Conservation (phyloP, 352 stramenopile genomes). For the Globisporangium viniferum region DNA sequence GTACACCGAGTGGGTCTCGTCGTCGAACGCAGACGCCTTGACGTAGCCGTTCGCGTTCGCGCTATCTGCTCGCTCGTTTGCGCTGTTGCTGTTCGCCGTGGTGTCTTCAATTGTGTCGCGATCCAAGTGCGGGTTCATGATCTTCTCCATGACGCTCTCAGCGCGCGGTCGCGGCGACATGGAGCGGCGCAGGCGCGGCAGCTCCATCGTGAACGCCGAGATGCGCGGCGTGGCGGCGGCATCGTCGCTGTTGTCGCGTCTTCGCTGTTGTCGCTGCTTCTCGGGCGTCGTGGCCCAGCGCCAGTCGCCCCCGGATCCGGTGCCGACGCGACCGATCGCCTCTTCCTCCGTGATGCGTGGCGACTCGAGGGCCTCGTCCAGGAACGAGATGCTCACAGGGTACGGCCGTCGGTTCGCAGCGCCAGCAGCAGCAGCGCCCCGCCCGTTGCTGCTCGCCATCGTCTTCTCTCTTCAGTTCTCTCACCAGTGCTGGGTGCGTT, state of each 20-base stretch:
- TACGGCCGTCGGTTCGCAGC: neutral
- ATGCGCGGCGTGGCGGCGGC: neutral
- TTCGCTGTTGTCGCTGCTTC: neutral
- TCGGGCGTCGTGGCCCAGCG: neutral
- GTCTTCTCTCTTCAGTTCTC: no score
- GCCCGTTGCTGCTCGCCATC: neutral
- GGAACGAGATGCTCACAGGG: neutral
- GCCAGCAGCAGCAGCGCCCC: neutral
- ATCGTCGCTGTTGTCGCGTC: neutral
- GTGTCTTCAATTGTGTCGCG: constrained; percentile 26
- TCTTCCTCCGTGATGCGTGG: constrained; percentile 13
- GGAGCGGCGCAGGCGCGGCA: constrained; percentile 9
- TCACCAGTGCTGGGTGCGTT: no score
- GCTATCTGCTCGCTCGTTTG: neutral
- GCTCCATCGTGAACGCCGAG: neutral
- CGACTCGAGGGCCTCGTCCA: constrained; percentile 10
- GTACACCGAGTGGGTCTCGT: constrained; percentile 78
- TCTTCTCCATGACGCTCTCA: constrained; percentile 68
- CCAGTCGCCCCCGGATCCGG: constrained; percentile 1
- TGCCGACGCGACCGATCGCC: neutral
- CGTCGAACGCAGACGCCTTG: constrained; percentile 62
- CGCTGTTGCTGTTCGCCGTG: neutral
- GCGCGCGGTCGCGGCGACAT: constrained; percentile 30
- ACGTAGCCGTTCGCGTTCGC: constrained; percentile 20
- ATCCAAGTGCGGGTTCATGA: constrained; percentile 70